Percentiles rank a stretch among this genome's conserved stretches.
Evolutionary conservation across 2,329 filamentous ascomycete genomes (phyloP).

Genomic region (Cercospora sp.): DNA sequence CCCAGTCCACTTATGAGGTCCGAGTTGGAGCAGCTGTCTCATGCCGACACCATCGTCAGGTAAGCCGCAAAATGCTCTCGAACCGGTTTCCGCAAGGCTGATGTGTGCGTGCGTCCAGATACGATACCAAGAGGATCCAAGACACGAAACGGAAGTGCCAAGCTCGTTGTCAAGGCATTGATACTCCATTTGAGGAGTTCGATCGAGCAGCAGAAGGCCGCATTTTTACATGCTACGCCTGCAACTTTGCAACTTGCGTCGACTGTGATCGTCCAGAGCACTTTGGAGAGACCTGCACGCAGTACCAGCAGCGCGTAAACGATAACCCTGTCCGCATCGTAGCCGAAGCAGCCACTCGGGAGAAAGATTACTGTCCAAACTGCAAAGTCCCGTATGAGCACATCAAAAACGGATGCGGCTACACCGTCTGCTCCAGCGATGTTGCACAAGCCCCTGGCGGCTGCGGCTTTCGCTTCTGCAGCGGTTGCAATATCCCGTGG

Average conservation of each 20-base stretch:
- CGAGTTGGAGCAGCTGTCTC: background rate
- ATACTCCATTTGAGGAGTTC: background rate
- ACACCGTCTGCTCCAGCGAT: background rate
- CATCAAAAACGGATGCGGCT: slow-evolving; percentile 13
- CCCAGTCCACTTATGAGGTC: background rate
- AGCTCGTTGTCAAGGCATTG: slow-evolving; percentile 13
- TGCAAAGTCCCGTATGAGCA: background rate
- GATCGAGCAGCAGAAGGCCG: slow-evolving; percentile 19
- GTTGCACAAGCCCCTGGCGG: background rate
- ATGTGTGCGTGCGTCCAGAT: background rate
- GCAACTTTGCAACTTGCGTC: slow-evolving; percentile 16
- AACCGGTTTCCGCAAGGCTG: background rate
- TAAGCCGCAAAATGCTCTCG: background rate
- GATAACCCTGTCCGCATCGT: background rate
- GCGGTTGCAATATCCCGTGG: slow-evolving; percentile 20
- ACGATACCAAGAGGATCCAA: background rate
- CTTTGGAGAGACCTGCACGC: background rate
- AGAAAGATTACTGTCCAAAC: slow-evolving; percentile 1
- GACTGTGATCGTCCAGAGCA: slow-evolving; percentile 25
- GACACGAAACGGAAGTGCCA: slow-evolving; percentile 14
- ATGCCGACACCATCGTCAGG: background rate
- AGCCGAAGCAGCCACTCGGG: background rate
- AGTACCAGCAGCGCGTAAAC: background rate
- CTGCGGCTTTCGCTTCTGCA: slow-evolving; percentile 24
- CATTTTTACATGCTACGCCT: slow-evolving; percentile 23